Evolutionary conservation across 495 filamentous ascomycete genomes (phyloP).

Genomic region (Platismatia glauca): DNA sequence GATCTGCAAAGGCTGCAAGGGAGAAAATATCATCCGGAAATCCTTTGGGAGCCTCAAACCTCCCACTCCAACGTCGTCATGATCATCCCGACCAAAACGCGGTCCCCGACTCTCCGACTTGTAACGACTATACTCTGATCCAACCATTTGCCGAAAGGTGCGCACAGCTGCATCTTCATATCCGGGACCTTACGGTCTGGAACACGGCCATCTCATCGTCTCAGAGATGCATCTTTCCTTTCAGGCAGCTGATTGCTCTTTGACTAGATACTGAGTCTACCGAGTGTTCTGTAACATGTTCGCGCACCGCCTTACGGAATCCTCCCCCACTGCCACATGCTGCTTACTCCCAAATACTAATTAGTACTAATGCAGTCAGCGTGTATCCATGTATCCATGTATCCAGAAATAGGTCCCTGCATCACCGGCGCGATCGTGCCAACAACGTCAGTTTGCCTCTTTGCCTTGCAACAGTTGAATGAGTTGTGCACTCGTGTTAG

Average conservation of each 20-base stretch:
- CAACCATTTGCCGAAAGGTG: conserved; percentile 4
- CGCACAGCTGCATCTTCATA: not conserved
- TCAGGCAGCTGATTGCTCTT: not conserved
- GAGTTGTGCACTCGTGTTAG: not conserved
- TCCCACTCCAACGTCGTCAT: conserved; percentile 5
- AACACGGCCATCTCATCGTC: not conserved
- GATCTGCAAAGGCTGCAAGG: conserved; percentile 17
- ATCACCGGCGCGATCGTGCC: not conserved
- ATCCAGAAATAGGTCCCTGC: conserved; percentile 27
- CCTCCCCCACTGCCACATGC: conserved; percentile 16
- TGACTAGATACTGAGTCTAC: not conserved
- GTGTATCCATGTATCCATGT: conserved; percentile 38
- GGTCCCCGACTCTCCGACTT: conserved; percentile 1
- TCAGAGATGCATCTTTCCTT: not conserved
- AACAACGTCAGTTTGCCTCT: not conserved
- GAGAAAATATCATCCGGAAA: conserved; percentile 4
- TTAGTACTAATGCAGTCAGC: conserved; percentile 36
- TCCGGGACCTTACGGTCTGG: not conserved
- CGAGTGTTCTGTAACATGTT: not conserved
- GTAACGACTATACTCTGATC: conserved; percentile 1
- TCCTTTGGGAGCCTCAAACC: conserved; percentile 1
- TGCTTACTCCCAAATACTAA: conserved; percentile 3
- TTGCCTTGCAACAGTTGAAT: not conserved
- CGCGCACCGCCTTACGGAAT: conserved; percentile 4
- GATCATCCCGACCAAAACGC: conserved; percentile 5